phyloP scores from a whole-genome alignment of 768 basidiomycete genomes.

The Amanita pseudoporphyria region DNA sequence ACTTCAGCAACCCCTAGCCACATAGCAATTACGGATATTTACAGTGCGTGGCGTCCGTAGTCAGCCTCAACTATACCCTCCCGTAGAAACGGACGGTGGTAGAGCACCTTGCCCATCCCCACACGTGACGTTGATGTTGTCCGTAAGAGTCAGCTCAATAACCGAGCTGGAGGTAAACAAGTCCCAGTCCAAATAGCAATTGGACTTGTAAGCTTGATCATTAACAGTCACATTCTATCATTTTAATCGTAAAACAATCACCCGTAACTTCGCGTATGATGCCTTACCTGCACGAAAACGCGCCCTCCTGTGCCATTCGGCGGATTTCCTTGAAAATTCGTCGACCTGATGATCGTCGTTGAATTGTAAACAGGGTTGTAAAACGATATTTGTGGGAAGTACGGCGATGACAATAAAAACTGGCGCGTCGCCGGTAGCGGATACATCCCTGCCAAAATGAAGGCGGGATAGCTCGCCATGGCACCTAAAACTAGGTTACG shows the following conservation, averaged over 20 bases:
- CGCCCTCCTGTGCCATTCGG: conserved; percentile 38
- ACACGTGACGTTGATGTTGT: conserved; percentile 43
- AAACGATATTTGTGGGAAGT: conserved; percentile 52
- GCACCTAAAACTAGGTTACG: conserved; percentile 30
- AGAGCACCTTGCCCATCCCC: conserved; percentile 35
- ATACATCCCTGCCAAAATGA: conserved; percentile 52
- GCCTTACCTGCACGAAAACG: conserved; percentile 45
- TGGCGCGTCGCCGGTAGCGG: conserved; percentile 55
- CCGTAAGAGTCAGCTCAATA: conserved; percentile 46
- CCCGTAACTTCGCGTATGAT: neutral
- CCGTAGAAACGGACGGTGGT: conserved; percentile 56
- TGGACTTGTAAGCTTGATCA: conserved; percentile 48
- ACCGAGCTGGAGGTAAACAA: conserved; percentile 43
- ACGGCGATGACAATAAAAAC: conserved; percentile 50
- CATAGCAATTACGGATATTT: neutral
- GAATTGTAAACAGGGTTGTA: conserved; percentile 48
- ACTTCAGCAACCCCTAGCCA: too few relatives aligned
- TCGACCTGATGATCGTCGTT: conserved; percentile 44
- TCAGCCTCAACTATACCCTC: conserved; percentile 40
- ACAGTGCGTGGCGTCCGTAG: neutral
- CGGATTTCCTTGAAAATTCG: conserved; percentile 45
- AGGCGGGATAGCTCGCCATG: conserved; percentile 53
- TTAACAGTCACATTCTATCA: conserved; percentile 48
- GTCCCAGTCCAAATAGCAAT: conserved; percentile 59
- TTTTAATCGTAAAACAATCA: neutral